A percentile compares a stretch with the other conserved stretches of the same genome.
These are phyloP conservation scores for Mycotypha africana DNA, from an alignment of 371 early-diverging fungal species.

Conservation along the genomic window DNA sequence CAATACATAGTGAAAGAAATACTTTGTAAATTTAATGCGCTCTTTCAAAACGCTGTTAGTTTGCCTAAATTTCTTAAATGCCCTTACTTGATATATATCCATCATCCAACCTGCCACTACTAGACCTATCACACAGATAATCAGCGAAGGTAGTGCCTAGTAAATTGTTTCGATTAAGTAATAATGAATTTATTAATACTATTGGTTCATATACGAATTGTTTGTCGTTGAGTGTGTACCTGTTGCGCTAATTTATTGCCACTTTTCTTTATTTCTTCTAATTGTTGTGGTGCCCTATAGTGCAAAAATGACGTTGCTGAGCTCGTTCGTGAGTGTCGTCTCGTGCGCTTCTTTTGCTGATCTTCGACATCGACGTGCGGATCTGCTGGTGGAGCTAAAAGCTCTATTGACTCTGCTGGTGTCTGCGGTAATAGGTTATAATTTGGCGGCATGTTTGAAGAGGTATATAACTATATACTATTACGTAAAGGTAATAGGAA, in stretches of 20 bases:
- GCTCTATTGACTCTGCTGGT: slow-evolving; percentile 13
- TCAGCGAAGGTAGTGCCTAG: slow-evolving; percentile 71
- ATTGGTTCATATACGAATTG: too few relatives aligned
- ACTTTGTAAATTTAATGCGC: too few relatives aligned
- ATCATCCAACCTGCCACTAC: slow-evolving; percentile 74
- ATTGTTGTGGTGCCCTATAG: slow-evolving; percentile 22
- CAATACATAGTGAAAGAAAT: background rate
- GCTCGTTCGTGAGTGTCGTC: slow-evolving; percentile 17
- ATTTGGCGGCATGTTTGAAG: slow-evolving; percentile 12
- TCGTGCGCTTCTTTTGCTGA: background rate
- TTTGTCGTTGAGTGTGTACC: slow-evolving; percentile 18
- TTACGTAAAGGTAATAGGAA: too few relatives aligned
- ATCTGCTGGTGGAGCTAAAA: slow-evolving; percentile 10
- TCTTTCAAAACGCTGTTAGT: background rate
- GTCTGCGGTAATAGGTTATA: slow-evolving; percentile 8
- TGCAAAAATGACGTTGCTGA: slow-evolving; percentile 35
- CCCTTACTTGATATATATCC: slow-evolving; percentile 62
- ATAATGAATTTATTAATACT: too few relatives aligned
- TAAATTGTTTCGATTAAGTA: background rate
- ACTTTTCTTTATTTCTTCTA: slow-evolving; percentile 6
- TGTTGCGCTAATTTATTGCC: slow-evolving; percentile 21
- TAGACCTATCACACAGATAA: slow-evolving; percentile 69
- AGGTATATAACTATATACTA: too few relatives aligned
- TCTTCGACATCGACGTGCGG: slow-evolving; percentile 9
- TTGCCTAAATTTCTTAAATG: background rate